Evolutionary conservation across 768 basidiomycete species (phyloP).

Genomic region (Serendipita vermifera): DNA sequence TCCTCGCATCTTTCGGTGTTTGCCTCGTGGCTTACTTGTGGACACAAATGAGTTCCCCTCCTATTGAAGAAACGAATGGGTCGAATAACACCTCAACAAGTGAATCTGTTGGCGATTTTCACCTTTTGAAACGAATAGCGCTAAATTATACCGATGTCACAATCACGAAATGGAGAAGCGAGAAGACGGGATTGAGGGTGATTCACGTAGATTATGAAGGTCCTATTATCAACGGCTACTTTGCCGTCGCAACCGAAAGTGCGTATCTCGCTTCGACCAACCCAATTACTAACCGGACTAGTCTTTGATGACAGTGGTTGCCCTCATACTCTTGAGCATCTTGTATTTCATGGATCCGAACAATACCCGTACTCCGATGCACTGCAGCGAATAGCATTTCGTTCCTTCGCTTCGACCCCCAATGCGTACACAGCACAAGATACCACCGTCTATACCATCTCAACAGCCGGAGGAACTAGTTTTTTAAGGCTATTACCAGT

Average conservation of each 20-base stretch:
- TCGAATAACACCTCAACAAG: no score
- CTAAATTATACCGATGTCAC: conserved; percentile 69
- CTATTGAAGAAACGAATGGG: no score
- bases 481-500: conserved; percentile 78
- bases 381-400: conserved; percentile 16
- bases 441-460: conserved; percentile 90
- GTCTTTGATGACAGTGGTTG: conserved; percentile 92
- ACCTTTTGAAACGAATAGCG: conserved; percentile 62
- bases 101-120: conserved; percentile 62
- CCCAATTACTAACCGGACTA: conserved; percentile 21
- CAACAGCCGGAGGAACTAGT: conserved; percentile 89
- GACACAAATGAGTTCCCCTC: no score
- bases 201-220: conserved; percentile 88
- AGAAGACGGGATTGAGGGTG: conserved; percentile 70
- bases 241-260: conserved; percentile 90
- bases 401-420: not conserved
- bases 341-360: conserved; percentile 92
- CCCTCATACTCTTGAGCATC: conserved; percentile 90
- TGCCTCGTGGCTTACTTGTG: no score
- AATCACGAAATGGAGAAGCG: conserved; percentile 80
- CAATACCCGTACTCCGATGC: conserved; percentile 71
- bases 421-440: conserved; percentile 98
- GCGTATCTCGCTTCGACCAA: conserved; percentile 20
- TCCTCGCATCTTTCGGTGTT: no score
- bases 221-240: conserved; percentile 86